Evolutionary conservation across 164 flowering plant genomes (phyloP), one percentile per base, ranked within the genome.

Genomic region (Liquidambar formosana): DNA sequence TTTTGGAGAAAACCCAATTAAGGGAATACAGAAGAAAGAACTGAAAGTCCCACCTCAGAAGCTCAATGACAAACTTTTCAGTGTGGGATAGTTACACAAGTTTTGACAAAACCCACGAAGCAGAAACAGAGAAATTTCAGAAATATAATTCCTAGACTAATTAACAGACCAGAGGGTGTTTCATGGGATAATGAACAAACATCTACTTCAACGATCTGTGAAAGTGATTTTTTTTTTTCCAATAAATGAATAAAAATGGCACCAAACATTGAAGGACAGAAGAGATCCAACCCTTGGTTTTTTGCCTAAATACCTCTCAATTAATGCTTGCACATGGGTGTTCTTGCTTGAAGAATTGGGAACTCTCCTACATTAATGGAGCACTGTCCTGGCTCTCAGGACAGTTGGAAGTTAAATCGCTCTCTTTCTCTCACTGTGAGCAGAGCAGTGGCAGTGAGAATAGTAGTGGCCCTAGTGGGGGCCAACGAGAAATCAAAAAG

Each of bases 251-350:
- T 4, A 38, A 66, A 21, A 13, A 21, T 38, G 22, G 44, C 16
- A 62, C n/a, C 63, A 57, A 23, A 44, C 6, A 18, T 22, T 16
- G 28, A 26, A 43, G 21, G 53, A 25, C 19, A 41, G 41, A 27
- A 38, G 61, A 56, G 14, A 66, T 53, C 44, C 1, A 16, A 23
- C 21, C 27, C 10, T 28, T 65, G n/a, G 46, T 57, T 10, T 69
- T 44, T 38, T 51, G 26, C 51, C 46, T 52, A 51, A 49, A 21
- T 43, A 61, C 56, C 33, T 56, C 33, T 65, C 70, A 70, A 61
- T 68, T 18, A 75, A 46, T 75, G 74, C 74, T 38, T 23, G 56
- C 73, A 68, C 78, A 75, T 75, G 81, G 76, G 33, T 66, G 57
- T 54, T 65, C 46, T 68, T 67, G 57, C 68, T 70, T 66, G 41